Percentiles rank a stretch among this genome's conserved stretches.
phyloP scores from a whole-genome alignment of 2,329 filamentous ascomycete genomes.

The Verticillium albo-atrum region DNA sequence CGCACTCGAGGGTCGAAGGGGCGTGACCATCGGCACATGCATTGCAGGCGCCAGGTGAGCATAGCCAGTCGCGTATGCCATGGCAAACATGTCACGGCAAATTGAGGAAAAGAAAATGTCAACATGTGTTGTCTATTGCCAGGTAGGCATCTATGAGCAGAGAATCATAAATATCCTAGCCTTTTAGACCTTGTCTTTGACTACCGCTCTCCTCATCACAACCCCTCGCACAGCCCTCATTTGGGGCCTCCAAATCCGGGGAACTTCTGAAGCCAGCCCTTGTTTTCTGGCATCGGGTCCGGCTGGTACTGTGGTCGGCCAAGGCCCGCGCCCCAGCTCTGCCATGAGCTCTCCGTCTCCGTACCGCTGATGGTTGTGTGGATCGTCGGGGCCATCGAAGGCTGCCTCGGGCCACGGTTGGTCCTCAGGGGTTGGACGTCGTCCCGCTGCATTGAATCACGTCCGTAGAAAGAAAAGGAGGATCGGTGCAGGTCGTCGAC shows the following conservation, averaged over 20 bases:
- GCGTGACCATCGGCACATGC: background rate
- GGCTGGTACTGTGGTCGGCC: conserved; percentile 4
- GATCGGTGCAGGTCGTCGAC: conserved; percentile 3
- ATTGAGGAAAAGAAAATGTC: background rate
- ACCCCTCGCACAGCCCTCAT: background rate
- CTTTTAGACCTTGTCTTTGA: background rate
- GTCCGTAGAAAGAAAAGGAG: conserved; percentile 6
- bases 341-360: conserved; percentile 12
- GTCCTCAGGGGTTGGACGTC: background rate
- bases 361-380: conserved; percentile 1
- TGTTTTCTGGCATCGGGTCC: background rate
- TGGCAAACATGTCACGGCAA: background rate
- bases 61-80: background rate
- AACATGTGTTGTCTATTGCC: background rate
- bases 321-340: conserved; percentile 9
- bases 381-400: conserved; percentile 10
- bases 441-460: background rate
- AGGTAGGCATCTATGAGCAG: background rate
- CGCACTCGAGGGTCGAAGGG: background rate
- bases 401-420: background rate
- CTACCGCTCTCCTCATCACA: background rate
- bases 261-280: conserved; percentile 10
- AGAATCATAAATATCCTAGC: background rate
- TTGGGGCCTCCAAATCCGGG: conserved; percentile 11
- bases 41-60: background rate